Evolutionary conservation across 1,139 yeast genomes (phyloP), one percentile per base, ranked within the genome.

Genomic region (Lodderomyces orthopsilosis): DNA sequence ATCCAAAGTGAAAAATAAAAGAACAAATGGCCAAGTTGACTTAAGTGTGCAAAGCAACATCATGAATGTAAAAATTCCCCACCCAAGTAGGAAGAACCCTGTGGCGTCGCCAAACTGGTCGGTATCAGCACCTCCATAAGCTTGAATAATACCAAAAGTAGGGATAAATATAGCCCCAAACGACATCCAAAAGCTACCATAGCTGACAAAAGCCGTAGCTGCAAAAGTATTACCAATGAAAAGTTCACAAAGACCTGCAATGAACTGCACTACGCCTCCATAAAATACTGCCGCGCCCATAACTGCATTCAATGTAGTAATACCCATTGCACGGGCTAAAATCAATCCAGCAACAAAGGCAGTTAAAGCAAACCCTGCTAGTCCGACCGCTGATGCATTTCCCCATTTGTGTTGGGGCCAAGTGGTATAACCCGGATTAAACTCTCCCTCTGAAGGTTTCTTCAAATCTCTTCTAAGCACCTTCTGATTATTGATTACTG

Each of bases 381-480:
- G 66, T 1, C 86, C 87, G 47, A 80, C 62, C 3, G 88, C 85
- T 21, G 81, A 77, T 1, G 87, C 84, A 53, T 82, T 80, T 30
- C 76, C 85, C 46, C 72, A 62, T 41, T 65, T 52, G 41, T 65
- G 57, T 19, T 49, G 51, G 19, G 75, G 71, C 41, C 57, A 62
- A 5, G 69, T 65, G 0, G 65, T 44, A 15, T 55, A 53, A 17
- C 66, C 70, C 1, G 66, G 66, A 45, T 59, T 65, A 50, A 67
- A 59, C 2, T 63, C 56, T 56, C 72, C 73, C 36, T 66, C 72
- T 38, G 65, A 66, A 12, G 73, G 46, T 48, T 19, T 30, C 37
- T 32, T 41, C n/a, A 43, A 40, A 32, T 43, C 77, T 42, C 61
- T 59, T 41, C 59, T 57, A 38, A 59, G 57, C 52, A 61, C 66